A percentile compares a stretch with the other conserved stretches of the same genome.
Evolutionary conservation across 2,329 filamentous ascomycete species (phyloP).

Genomic region (Botrytis paeoniae): DNA sequence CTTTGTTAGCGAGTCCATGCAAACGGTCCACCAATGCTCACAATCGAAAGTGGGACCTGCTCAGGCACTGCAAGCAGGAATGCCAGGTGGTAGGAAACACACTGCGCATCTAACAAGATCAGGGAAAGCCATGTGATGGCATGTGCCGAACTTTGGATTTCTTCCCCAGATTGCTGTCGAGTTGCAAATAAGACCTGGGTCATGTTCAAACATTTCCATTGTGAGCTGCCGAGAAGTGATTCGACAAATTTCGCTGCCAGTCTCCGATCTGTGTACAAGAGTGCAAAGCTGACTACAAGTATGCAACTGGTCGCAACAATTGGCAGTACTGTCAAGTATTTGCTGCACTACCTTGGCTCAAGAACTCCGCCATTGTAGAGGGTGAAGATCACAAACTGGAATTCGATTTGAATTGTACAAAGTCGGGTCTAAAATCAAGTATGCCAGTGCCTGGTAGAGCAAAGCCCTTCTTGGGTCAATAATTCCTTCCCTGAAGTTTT

Average conservation of each 20-base stretch:
- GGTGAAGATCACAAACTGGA: background rate
- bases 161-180: background rate
- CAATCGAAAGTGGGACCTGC: background rate
- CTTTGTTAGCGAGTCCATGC: background rate
- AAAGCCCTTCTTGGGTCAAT: slow-evolving; percentile 38
- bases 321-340: background rate
- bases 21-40: background rate
- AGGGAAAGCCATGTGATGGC: background rate
- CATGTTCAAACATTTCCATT: too few relatives aligned
- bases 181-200: background rate
- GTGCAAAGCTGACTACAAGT: too few relatives aligned
- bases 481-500: slow-evolving; percentile 20
- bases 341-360: background rate
- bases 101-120: background rate
- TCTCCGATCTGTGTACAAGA: too few relatives aligned
- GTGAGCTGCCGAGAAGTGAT: background rate
- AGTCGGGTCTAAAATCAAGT: slow-evolving; percentile 12
- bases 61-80: background rate
- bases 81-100: background rate
- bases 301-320: background rate
- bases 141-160: background rate
- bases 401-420: background rate
- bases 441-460: background rate
- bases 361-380: background rate
- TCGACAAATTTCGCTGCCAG: background rate